phyloP scores from a whole-genome alignment of 352 stramenopile genomes.

The Aphanomyces invadans region DNA sequence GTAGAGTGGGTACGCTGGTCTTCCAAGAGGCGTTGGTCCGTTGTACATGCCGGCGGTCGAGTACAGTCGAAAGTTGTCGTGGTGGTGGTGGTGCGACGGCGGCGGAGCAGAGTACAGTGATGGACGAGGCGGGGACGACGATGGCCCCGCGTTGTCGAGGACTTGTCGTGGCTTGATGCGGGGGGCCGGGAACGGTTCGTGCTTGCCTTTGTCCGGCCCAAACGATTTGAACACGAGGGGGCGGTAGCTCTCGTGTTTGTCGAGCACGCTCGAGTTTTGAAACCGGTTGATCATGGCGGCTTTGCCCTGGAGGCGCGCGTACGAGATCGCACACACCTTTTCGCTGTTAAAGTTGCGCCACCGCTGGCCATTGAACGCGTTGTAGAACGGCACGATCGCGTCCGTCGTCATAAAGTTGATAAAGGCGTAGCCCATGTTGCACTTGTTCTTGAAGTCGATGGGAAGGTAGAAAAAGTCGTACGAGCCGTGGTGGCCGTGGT shows the following conservation, averaged over 20 bases:
- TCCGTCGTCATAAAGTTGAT: conserved; percentile 97
- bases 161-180: too few relatives aligned
- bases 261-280: conserved; percentile 95
- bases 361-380: conserved; percentile 77
- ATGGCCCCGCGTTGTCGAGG: too few relatives aligned
- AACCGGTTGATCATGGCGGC: conserved; percentile 97
- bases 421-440: conserved; percentile 99
- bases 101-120: too few relatives aligned
- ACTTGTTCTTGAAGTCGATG: conserved; percentile 99
- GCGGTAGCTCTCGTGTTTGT: conserved; percentile 90
- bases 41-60: too few relatives aligned
- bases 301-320: conserved; percentile 96
- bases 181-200: conserved; percentile 65
- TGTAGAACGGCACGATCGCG: conserved; percentile 69
- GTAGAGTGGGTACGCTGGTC: too few relatives aligned
- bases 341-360: conserved; percentile 99
- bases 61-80: too few relatives aligned
- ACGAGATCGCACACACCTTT: conserved; percentile 98
- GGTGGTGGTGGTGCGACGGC: too few relatives aligned
- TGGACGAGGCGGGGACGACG: too few relatives aligned
- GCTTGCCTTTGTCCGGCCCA: conserved; percentile 54
- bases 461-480: conserved; percentile 99
- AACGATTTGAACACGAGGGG: conserved; percentile 86
- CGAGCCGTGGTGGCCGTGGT: conserved; percentile 76
- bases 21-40: too few relatives aligned